Base-by-base conservation (phyloP, 1,139 yeast genomes). In the Arxiozyma telluris region DNA sequence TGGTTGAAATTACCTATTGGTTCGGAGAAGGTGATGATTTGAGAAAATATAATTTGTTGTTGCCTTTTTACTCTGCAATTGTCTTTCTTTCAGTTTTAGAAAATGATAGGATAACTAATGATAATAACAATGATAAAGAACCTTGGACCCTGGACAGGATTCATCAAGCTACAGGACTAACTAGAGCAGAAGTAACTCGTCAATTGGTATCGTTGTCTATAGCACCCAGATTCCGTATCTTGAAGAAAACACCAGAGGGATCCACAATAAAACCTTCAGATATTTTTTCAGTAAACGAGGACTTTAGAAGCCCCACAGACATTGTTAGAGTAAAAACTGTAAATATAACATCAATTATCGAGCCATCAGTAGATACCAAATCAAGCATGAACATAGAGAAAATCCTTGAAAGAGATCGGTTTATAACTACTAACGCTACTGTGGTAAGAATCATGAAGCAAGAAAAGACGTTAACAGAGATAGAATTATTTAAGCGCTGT, bases 361-460 rank as follows among this genome's bases (percentile, higher is more conserved):
- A 48, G 2, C 42, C 54, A 6, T 23, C 44, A 2, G 48, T 27
- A 21, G 25, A 53, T 3, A 43, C 30, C 5, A 47, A 20, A 20
- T 25, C 18, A n/a, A 47, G 6, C n/a, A 21, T 5, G 11, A 22
- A 44, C 15, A 53, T 52, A n/a, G 23, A 44, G n/a, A 49, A 45
- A 20, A 5, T 17, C 1, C 21, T 72, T 73, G 61, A 78, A 67
- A 64, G 74, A 67, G 73, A 79, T 8, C 72, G 87, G 52, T 70
- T 81, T 59, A 76, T 78, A 54, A 89, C 84, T 63, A 76, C 87
- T 3, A 94, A 88, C 64, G 97, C 98, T 0, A 95, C 96, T 0
- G 80, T 91, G 54, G 96, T 91, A 1, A 77, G 98, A 53, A 81
- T 86, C 12, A 84, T 93, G 93, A 93, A 93, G 67, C 78, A 87